Evolutionary conservation across 768 basidiomycete species (phyloP), one percentile per base, ranked within the genome.

Genomic region (Trametes elegans): DNA sequence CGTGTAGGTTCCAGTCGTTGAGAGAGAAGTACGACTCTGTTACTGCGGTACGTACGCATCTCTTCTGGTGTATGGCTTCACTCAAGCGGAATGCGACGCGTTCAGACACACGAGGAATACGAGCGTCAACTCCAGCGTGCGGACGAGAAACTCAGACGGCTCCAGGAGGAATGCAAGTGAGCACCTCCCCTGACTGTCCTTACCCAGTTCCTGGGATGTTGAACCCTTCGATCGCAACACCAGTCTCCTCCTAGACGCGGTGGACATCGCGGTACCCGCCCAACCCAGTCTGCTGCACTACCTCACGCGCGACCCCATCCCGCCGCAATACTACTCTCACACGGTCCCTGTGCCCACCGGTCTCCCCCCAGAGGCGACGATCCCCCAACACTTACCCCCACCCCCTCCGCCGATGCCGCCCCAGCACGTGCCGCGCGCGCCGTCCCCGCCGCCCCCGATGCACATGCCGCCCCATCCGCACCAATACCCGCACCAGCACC

Each of bases 121-220:
- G 60, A 65, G 50, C 55, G 54, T 36, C 57, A 64, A 13, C 64
- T 68, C 32, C 56, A 50, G n/a, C 36, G 55, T 11, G 67, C 67
- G 7, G 60, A 66, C 46, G 62, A 63, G 29, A 68, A 68, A 44
- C 49, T 68, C 14, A 59, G 57, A 29, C 55, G 57, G 18, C 60
- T 68, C 1, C 64, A 66, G 23, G 64, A 64, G 40, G 67, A 68
- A 51, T 68, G 67, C 67, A 66, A 68, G 67, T 68, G 36, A 42
- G 66, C 63, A 4, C 18, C 19, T 24, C 21, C 14, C 27, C 7
- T 41, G 18, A 21, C 18, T 18, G 2, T 38, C 6, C 34, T 2
- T 18, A 27, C 32, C 23, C 40, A 27, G 38, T 8, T 24, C 14
- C 39, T 35, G 7, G 21, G 26, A 26, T 0, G 1, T 29, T 7